These are phyloP conservation scores for Pelargonium citronellum DNA, from an alignment of 441 rosid genomes.

Conservation along the genomic window DNA sequence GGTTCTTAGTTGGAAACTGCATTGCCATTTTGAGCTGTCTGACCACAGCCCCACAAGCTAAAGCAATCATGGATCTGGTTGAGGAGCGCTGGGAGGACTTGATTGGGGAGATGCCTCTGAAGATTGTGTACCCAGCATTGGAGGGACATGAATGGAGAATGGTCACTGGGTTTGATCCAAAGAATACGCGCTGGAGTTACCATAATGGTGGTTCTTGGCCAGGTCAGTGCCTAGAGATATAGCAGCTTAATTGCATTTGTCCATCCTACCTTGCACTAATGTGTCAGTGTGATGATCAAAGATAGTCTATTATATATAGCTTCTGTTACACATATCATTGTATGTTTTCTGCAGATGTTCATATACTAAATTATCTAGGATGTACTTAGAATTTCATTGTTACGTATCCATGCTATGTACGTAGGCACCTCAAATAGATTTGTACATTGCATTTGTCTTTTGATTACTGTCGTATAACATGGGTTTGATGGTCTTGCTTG, in stretches of 20 bases:
- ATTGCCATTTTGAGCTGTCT: conserved; percentile 74
- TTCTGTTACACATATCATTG: too few relatives aligned
- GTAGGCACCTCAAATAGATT: neutral
- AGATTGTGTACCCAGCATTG: conserved; percentile 81
- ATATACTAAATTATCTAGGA: too few relatives aligned
- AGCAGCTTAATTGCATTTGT: neutral
- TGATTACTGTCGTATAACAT: conserved; percentile 31
- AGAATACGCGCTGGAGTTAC: conserved; percentile 91
- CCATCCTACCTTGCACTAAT: neutral
- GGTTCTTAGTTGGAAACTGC: conserved; percentile 90
- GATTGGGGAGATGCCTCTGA: conserved; percentile 91
- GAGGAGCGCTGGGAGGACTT: conserved; percentile 90
- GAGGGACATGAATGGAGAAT: conserved; percentile 85
- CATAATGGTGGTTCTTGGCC: conserved; percentile 99
- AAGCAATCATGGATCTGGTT: conserved; percentile 91
- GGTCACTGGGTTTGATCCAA: conserved; percentile 80
- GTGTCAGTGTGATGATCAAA: neutral
- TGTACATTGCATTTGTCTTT: conserved; percentile 34
- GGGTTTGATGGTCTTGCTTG: conserved; percentile 4
- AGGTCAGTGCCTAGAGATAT: conserved; percentile 37
- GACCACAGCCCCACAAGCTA: conserved; percentile 80
- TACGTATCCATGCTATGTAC: too few relatives aligned
- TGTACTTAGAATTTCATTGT: too few relatives aligned
- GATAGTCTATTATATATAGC: too few relatives aligned
- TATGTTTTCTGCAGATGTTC: too few relatives aligned